A percentile compares a stretch with the other conserved stretches of the same genome.
Evolutionary conservation across 305 asterid species (phyloP).

Genomic region (Solanum hybrid): DNA sequence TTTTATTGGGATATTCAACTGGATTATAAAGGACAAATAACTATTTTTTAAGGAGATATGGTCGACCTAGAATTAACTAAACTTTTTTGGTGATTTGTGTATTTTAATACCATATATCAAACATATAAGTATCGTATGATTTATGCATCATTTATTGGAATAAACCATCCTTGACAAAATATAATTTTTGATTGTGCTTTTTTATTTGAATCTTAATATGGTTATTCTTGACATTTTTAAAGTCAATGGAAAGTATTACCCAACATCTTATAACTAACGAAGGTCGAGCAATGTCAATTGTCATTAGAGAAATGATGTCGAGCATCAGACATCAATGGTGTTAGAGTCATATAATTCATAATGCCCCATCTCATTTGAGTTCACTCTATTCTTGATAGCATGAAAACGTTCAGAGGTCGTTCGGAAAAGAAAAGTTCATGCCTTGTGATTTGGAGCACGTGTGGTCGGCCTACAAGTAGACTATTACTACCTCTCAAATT

Average conservation of each 20-base stretch:
- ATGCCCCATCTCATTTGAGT: neutral
- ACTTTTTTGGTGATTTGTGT: neutral
- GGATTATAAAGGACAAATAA: too few species aligned
- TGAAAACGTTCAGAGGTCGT: neutral
- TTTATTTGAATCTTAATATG: too few species aligned
- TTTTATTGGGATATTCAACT: neutral
- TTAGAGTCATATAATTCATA: neutral
- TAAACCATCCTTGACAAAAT: neutral
- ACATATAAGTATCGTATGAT: neutral
- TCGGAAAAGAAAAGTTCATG: too few species aligned
- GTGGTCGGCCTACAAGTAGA: neutral
- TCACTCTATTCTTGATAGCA: neutral
- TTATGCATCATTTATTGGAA: neutral
- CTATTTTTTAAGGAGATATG: neutral
- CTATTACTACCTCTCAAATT: neutral
- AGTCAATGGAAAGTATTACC: neutral
- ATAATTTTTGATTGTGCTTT: neutral
- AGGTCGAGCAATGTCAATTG: neutral
- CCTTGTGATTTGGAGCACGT: neutral
- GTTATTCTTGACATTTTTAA: neutral
- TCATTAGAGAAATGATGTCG: neutral
- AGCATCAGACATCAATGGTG: neutral
- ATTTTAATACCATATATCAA: neutral
- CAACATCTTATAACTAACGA: neutral
- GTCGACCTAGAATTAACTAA: neutral